Conservation (phyloP, 1,139 yeast genomes). For the Suhomyces terraborum region DNA sequence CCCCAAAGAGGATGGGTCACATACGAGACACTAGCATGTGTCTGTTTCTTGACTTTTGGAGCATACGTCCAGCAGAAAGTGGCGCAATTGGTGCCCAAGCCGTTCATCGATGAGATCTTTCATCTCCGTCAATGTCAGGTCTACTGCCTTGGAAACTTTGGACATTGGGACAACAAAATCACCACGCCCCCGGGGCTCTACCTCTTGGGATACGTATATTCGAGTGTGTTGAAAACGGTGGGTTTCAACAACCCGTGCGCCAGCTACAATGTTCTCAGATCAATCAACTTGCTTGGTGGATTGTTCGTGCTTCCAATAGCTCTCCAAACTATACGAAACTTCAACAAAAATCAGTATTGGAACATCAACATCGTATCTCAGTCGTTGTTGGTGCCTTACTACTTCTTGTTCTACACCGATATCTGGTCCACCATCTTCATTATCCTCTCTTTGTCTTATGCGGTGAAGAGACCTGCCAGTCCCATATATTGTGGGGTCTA, state of each 20-base stretch:
- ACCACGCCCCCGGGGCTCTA: constrained; percentile 98
- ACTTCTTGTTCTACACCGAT: constrained; percentile 85
- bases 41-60: constrained; percentile 19
- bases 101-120: constrained; percentile 76
- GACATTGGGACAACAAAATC: constrained; percentile 81
- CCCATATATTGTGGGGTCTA: constrained; percentile 41
- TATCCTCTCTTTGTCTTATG: constrained; percentile 39
- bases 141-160: constrained; percentile 63
- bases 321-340: constrained; percentile 28
- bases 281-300: constrained; percentile 68
- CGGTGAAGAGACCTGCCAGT: constrained; percentile 27
- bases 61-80: constrained; percentile 21
- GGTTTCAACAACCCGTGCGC: constrained; percentile 30
- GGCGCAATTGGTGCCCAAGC: constrained; percentile 32
- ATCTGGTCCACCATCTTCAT: constrained; percentile 84
- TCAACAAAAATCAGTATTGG: constrained; percentile 46
- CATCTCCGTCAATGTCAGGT: constrained; percentile 78
- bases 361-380: constrained; percentile 52
- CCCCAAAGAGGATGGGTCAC: neutral
- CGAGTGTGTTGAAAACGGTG: constrained; percentile 30
- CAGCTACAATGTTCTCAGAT: constrained; percentile 51
- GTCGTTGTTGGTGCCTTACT: constrained; percentile 75
- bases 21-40: neutral
- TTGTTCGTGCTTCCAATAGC: constrained; percentile 51
- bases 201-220: constrained; percentile 55